A percentile compares a stretch with the other conserved stretches of the same genome.
These are phyloP conservation scores for Candida ovalis DNA, from an alignment of 805 yeast species.

Conservation along the genomic window DNA sequence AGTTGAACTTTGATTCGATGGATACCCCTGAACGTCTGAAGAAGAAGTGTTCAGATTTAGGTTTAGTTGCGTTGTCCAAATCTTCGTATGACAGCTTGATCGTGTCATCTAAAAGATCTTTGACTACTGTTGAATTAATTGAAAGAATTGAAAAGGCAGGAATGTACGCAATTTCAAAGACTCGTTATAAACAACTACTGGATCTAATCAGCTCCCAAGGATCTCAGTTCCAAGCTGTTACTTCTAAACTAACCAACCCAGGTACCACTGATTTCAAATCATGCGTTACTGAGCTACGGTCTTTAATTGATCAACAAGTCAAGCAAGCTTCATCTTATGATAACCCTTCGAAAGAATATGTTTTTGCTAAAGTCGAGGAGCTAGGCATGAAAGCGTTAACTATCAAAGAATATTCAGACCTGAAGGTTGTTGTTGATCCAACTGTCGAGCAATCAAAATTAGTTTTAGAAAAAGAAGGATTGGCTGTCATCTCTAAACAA, in stretches of 20 bases:
- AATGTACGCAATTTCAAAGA: slow-evolving; percentile 18
- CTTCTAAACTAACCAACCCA: slow-evolving; percentile 7
- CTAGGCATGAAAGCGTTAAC: slow-evolving; percentile 15
- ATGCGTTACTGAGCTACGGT: slow-evolving; percentile 27
- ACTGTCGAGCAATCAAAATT: slow-evolving; percentile 7
- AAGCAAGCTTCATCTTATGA: slow-evolving; percentile 15
- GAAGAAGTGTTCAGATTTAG: slow-evolving; percentile 23
- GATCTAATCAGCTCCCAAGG: slow-evolving; percentile 17
- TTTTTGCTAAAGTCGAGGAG: slow-evolving; percentile 20
- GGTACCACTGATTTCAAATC: slow-evolving; percentile 20
- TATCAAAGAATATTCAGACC: slow-evolving; percentile 3
- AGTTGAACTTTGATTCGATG: slow-evolving; percentile 10
- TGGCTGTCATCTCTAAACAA: slow-evolving; percentile 13
- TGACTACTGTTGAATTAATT: slow-evolving; percentile 23
- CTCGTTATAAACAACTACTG: slow-evolving; percentile 19
- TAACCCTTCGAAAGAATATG: slow-evolving; percentile 27
- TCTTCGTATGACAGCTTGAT: slow-evolving; percentile 25
- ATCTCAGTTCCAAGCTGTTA: slow-evolving; percentile 11
- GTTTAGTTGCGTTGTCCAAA: slow-evolving; percentile 24
- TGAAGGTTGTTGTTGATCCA: slow-evolving; percentile 1
- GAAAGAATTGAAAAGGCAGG: slow-evolving; percentile 26
- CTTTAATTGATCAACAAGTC: slow-evolving; percentile 20
- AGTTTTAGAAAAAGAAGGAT: slow-evolving; percentile 9
- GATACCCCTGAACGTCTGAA: slow-evolving; percentile 24
- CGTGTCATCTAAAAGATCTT: slow-evolving; percentile 26